phyloP scores from a whole-genome alignment of 805 yeast genomes.

The Candida manassasensis region DNA sequence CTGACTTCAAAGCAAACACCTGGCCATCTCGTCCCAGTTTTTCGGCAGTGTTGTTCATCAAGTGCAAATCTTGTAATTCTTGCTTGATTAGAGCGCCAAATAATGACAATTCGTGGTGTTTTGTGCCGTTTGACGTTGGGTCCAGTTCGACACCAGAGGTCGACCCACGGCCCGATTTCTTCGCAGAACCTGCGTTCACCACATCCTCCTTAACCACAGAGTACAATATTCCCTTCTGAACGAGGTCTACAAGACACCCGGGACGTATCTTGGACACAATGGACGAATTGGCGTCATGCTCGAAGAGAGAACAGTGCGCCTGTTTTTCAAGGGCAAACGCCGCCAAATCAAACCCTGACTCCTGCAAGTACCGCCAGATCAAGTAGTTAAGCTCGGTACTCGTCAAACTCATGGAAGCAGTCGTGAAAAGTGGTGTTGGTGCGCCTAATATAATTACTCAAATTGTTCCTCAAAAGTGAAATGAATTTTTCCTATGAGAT shows the following conservation, averaged over 20 bases:
- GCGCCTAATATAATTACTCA: too few relatives aligned
- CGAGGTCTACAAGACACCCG: constrained; percentile 75
- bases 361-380: constrained; percentile 90
- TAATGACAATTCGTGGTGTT: constrained; percentile 36
- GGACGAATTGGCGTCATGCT: constrained; percentile 33
- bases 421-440: neutral
- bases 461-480: too few relatives aligned
- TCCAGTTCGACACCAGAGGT: neutral
- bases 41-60: constrained; percentile 5
- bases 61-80: constrained; percentile 17
- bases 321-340: constrained; percentile 80
- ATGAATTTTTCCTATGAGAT: too few relatives aligned
- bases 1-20: constrained; percentile 9
- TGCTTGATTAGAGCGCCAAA: constrained; percentile 51
- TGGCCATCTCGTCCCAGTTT: constrained; percentile 2
- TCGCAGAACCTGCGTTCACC: neutral
- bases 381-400: constrained; percentile 84
- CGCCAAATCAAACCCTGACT: constrained; percentile 69
- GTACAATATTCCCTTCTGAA: constrained; percentile 82
- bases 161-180: neutral
- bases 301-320: constrained; percentile 57
- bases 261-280: constrained; percentile 52
- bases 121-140: constrained; percentile 11
- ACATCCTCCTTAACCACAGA: constrained; percentile 63
- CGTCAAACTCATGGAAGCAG: constrained; percentile 61